These are phyloP conservation scores for Malassezia globosa DNA, from an alignment of 1,284 basidiomycete genomes.

Conservation along the genomic window DNA sequence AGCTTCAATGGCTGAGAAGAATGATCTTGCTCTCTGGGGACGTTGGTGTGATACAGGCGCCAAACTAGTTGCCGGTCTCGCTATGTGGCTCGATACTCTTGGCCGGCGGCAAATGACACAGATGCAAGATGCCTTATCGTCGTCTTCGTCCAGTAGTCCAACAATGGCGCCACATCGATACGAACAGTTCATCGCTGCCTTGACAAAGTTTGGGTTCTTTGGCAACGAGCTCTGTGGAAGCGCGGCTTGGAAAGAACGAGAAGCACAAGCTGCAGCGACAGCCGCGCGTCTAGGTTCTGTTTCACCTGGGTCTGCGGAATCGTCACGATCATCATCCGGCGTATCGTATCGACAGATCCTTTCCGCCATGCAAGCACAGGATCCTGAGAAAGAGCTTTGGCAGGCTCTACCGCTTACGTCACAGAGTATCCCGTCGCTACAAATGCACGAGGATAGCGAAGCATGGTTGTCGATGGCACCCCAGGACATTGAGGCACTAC, in stretches of 20 bases:
- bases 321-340: background rate
- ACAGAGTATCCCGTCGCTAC: background rate
- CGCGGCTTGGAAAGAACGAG: constrained; percentile 29
- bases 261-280: constrained; percentile 7
- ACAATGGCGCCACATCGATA: constrained; percentile 5
- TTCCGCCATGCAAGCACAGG: too few species aligned
- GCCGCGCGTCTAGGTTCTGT: background rate
- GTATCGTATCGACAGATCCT: background rate
- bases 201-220: constrained; percentile 33
- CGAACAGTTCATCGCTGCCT: constrained; percentile 19
- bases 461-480: constrained; percentile 26
- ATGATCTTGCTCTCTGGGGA: constrained; percentile 18
- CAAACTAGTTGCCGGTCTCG: constrained; percentile 37
- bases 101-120: background rate
- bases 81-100: constrained; percentile 21
- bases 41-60: constrained; percentile 35
- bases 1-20: background rate
- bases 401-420: background rate
- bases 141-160: background rate
- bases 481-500: constrained; percentile 24
- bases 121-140: background rate
- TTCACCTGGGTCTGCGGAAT: background rate
- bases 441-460: constrained; percentile 25
- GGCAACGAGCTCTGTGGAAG: constrained; percentile 26
- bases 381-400: background rate